A percentile compares a stretch with the other conserved stretches of the same genome.
These are phyloP conservation scores for Yarrowia galli DNA, from an alignment of 1,139 yeast genomes.

Conservation along the genomic window DNA sequence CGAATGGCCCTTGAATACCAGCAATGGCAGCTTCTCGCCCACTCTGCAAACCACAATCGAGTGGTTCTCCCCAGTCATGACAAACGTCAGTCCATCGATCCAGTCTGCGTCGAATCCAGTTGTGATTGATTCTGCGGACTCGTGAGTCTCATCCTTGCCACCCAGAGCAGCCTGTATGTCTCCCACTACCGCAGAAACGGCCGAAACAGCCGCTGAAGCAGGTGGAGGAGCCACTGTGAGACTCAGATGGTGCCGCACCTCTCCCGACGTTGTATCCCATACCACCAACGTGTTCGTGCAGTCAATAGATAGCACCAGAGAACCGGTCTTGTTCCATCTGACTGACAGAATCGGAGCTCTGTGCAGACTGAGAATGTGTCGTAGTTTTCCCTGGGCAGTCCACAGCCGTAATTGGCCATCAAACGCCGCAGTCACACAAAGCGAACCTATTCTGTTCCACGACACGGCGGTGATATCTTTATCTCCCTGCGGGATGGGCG, in stretches of 20 bases:
- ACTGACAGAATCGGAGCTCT: slow-evolving; percentile 60
- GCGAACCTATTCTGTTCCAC: slow-evolving; percentile 48
- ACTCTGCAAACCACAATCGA: slow-evolving; percentile 67
- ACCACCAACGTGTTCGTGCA: slow-evolving; percentile 55
- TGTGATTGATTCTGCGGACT: slow-evolving; percentile 24
- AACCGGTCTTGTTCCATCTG: slow-evolving; percentile 59
- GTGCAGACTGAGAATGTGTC: slow-evolving; percentile 65
- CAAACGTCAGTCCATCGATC: slow-evolving; percentile 75
- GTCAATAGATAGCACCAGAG: slow-evolving; percentile 55
- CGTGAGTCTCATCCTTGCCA: slow-evolving; percentile 20
- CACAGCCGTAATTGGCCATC: slow-evolving; percentile 50
- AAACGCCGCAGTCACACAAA: slow-evolving; percentile 49
- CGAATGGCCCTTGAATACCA: slow-evolving; percentile 73
- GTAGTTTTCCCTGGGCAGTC: slow-evolving; percentile 53
- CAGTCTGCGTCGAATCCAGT: slow-evolving; percentile 58
- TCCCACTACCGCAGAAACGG: slow-evolving; percentile 37
- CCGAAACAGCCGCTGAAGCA: slow-evolving; percentile 30
- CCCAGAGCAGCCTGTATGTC: slow-evolving; percentile 24
- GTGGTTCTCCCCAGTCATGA: slow-evolving; percentile 67
- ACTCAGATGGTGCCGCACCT: slow-evolving; percentile 57
- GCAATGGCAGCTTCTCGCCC: slow-evolving; percentile 60
- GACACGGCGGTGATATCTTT: slow-evolving; percentile 47
- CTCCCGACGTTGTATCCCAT: slow-evolving; percentile 63
- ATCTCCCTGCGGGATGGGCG: slow-evolving; percentile 42
- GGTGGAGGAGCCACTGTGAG: slow-evolving; percentile 39